Base-by-base conservation (phyloP, 192 early-diverging fungal species). In the Linnemannia zychae region DNA sequence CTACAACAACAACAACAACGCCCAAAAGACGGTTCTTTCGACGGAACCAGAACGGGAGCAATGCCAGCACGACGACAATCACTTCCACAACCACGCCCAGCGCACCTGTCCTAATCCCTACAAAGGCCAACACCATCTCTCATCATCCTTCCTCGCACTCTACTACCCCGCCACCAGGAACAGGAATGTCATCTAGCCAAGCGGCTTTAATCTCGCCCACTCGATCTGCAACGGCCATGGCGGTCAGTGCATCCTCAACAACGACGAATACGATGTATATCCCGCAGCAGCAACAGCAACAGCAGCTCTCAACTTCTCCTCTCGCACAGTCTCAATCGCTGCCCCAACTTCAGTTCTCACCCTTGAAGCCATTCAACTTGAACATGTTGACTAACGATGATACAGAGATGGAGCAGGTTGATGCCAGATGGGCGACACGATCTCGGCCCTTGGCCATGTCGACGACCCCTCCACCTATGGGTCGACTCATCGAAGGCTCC, bases 261-360 rank as follows among this genome's bases (percentile, higher is more conserved):
- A 68, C 34, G 66, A 37, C 33, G 2, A 67, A 47, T 12, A 47
- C 40, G 36, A 75, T 71, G 46, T 52, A 82, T 77, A 74, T 20
- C 37, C 70, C 68, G 6, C 75, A 63, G 9, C 40, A 44, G 40
- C 40, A 44, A 44, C 40, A 44, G 40, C 40, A 44, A 9, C 40
- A 44, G 40, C 40, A 6, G 15, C 48, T 57, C 50, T 73, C 50
- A 17, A 53, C 20, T 44, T 75, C 57, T 22, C 74, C 53, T 53
- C 50, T 65, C 9, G 13, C 34, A 40, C 81, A 52, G 28, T 33
- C 72, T 52, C 75, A 77, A 16, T 82, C 75, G 46, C 49, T 69
- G 33, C 52, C 75, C 40, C 75, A 76, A 28, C 57, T 44, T 53
- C 80, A 76, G 16, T 34, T 82, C 36, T 76, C 75, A 16, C 70